Evolutionary conservation across 345 rosid genomes (phyloP), one percentile per base, ranked within the genome.

Genomic region (Gossypium thurberi): DNA sequence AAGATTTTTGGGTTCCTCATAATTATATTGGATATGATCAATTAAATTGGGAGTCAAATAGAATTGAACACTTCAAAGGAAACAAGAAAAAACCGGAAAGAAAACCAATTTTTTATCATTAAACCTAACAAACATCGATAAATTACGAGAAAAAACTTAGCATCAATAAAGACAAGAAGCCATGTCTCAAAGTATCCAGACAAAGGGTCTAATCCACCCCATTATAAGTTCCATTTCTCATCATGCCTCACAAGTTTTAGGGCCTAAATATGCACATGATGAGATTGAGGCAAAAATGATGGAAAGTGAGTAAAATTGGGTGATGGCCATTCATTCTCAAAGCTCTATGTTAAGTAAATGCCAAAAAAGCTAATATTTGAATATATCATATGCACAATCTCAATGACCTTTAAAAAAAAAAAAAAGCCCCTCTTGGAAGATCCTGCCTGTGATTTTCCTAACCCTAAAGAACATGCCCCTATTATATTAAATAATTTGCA

Each of bases 391-490:
- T 52, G 21, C 21, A n/a, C n/a, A 33, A 23, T 58, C 63, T 25
- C 17, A 23, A 23, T 74, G 52, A 69, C 79, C 76, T 8, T 12
- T 47, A 14, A 51, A 69, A 73, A 59, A 3, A 28, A 28, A 28
- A 28, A 3, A 33, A 33, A 33, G 37, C 69, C 51, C 77, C 77
- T 42, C 57, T 52, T 7, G 57, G 79, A 69, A 83, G 78, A 87
- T 78, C 81, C 69, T 77, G 80, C 79, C 81, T 72, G 74, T 79
- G 87, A 81, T 78, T 80, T 84, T 82, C 79, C 81, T 78, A 79
- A 83, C 80, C 87, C 81, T 59, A 75, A 74, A 77, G 81, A 82
- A 77, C 84, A 78, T 78, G 83, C 78, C 71, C 57, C 58, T 70
- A 3, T 74, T 79, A 76, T 65, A 55, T 75, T 74, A 69, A 67